Evolutionary conservation across 73 alveolate species (phyloP).

Genomic region (Effrenium voratum): DNA sequence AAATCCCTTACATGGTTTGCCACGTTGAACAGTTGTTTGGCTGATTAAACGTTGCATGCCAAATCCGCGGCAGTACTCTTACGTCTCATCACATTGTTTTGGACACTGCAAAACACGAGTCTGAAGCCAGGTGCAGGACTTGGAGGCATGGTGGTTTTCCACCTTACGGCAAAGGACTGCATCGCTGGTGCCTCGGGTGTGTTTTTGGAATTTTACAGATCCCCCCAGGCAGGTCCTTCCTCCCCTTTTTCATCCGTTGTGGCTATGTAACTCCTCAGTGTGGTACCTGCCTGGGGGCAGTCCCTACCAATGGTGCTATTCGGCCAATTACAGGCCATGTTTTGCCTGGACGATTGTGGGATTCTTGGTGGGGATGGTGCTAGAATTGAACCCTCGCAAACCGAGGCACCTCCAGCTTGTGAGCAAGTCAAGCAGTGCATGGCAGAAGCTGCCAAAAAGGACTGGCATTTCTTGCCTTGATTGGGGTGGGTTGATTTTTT

Average conservation of each 20-base stretch:
- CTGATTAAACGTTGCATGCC: too few relatives aligned
- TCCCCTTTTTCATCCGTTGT: neutral
- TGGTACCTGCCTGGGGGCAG: neutral
- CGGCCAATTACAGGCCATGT: neutral
- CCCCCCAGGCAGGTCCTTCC: neutral
- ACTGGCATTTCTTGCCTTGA: neutral
- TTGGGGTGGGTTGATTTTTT: too few relatives aligned
- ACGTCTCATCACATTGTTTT: too few relatives aligned
- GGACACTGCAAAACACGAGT: too few relatives aligned
- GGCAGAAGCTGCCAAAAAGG: slow-evolving; percentile 92
- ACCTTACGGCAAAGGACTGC: slow-evolving; percentile 77
- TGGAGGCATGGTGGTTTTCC: slow-evolving; percentile 85
- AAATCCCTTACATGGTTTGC: too few relatives aligned
- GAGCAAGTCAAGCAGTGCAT: slow-evolving; percentile 82
- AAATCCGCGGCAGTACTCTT: too few relatives aligned
- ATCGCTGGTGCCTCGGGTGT: neutral
- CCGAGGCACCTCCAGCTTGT: slow-evolving; percentile 80
- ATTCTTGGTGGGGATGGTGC: neutral
- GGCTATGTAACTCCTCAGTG: neutral
- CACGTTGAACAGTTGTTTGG: too few relatives aligned
- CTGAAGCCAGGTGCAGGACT: slow-evolving; percentile 88
- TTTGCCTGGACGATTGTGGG: neutral
- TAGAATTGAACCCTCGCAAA: neutral
- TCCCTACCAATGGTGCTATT: neutral
- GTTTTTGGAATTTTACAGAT: too few relatives aligned